These are phyloP conservation scores for Phytophthora parvispora DNA, from an alignment of 352 stramenopile species.

Conservation along the genomic window DNA sequence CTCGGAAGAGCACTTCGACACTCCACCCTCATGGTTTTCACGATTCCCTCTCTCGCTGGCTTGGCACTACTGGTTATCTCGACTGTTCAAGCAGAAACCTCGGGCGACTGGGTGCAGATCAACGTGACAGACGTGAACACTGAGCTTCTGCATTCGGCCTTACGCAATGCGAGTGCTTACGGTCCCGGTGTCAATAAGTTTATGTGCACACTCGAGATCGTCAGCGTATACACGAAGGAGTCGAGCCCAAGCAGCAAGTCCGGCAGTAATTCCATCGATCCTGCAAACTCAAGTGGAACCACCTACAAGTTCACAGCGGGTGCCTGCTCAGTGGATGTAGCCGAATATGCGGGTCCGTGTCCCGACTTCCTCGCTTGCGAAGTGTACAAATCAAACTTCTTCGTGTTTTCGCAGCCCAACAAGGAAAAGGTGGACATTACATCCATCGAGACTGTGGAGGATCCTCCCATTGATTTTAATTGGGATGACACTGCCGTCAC, in stretches of 20 bases:
- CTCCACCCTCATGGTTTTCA: background rate
- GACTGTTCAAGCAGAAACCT: background rate
- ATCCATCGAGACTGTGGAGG: too few relatives aligned
- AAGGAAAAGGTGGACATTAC: too few relatives aligned
- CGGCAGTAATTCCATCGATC: too few relatives aligned
- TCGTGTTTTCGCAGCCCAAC: too few relatives aligned
- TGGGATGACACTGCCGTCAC: too few relatives aligned
- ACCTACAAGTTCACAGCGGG: constrained; percentile 7
- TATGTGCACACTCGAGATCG: background rate
- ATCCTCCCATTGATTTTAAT: too few relatives aligned
- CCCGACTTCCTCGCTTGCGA: too few relatives aligned
- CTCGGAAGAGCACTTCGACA: background rate
- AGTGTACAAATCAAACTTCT: too few relatives aligned
- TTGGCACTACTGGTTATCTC: background rate
- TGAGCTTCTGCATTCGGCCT: background rate
- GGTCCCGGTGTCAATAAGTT: background rate
- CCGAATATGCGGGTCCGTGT: too few relatives aligned
- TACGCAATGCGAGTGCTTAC: background rate
- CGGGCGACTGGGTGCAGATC: background rate
- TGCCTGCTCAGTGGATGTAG: background rate
- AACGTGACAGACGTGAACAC: background rate
- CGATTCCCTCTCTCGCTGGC: background rate
- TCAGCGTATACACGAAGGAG: background rate
- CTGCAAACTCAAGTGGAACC: too few relatives aligned
- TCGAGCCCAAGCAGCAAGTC: background rate